Evolutionary conservation across 305 asterid genomes (phyloP).

Genomic region (Plantago coronopus): DNA sequence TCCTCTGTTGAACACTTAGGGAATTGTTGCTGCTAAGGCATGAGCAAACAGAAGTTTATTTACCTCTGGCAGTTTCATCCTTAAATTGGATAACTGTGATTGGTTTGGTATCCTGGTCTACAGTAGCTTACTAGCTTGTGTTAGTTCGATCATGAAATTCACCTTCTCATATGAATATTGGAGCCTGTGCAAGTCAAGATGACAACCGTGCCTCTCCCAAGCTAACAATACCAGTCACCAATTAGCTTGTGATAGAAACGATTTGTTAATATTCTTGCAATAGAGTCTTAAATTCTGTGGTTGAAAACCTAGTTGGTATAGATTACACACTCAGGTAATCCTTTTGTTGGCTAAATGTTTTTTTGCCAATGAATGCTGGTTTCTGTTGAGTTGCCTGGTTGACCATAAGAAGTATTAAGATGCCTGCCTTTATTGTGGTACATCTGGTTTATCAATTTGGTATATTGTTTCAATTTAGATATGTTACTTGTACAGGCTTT

Average conservation of each 20-base stretch:
- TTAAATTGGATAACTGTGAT: neutral
- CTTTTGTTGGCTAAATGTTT: constrained; percentile 1
- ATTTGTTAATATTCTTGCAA: neutral
- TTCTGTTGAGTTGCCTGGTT: neutral
- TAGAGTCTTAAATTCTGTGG: too few species aligned
- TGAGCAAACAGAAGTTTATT: too few species aligned
- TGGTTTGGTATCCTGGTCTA: neutral
- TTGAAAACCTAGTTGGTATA: neutral
- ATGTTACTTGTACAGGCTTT: neutral
- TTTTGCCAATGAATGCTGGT: neutral
- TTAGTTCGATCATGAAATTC: neutral
- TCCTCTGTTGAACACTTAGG: too few species aligned
- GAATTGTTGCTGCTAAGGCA: too few species aligned
- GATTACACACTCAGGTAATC: neutral
- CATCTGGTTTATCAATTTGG: neutral
- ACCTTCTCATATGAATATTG: neutral
- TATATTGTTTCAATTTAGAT: neutral
- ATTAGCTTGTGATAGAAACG: neutral
- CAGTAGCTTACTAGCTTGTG: neutral
- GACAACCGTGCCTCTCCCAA: too few species aligned
- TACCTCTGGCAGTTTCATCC: neutral
- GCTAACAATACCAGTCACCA: too few species aligned
- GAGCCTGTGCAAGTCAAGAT: too few species aligned
- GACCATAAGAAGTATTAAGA: neutral
- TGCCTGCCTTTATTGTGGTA: constrained; percentile 1